Evolutionary conservation across 176 grass and related monocot genomes (phyloP).

Genomic region (Coix lacrymajobi): DNA sequence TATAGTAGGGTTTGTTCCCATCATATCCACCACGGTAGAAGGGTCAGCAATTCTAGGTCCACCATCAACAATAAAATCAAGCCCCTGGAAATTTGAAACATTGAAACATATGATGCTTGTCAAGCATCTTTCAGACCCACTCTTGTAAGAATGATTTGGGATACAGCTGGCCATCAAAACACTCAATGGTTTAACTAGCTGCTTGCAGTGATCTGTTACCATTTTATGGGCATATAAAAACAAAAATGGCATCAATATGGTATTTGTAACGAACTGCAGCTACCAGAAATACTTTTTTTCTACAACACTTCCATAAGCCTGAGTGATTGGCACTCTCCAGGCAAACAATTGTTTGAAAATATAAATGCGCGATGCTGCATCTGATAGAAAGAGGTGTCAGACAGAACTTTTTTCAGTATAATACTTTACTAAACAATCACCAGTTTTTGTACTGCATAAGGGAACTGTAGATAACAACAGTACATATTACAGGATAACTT

Average conservation of each 20-base stretch:
- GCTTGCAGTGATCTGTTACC: not conserved
- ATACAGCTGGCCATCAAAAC: not conserved
- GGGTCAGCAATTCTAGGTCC: slow-evolving; percentile 80
- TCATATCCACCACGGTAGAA: slow-evolving; percentile 98
- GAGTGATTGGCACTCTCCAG: not conserved
- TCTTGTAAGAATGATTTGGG: not conserved
- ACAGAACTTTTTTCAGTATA: not conserved
- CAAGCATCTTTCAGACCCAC: not conserved
- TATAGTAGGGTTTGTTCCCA: slow-evolving; percentile 56
- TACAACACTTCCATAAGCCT: not conserved
- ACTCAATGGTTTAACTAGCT: not conserved
- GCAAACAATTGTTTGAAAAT: not conserved
- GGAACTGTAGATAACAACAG: not conserved
- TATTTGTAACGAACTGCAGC: not conserved
- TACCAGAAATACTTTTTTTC: not conserved
- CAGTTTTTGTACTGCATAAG: too few species aligned
- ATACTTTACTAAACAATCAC: not conserved
- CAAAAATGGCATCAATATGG: not conserved
- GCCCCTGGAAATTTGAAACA: slow-evolving; percentile 50
- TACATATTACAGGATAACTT: not conserved
- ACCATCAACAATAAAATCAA: slow-evolving; percentile 96
- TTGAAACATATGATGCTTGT: not conserved
- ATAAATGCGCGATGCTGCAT: not conserved
- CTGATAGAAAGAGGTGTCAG: not conserved
- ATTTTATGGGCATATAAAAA: not conserved